Percentiles rank a stretch among this genome's conserved stretches.
phyloP scores from a whole-genome alignment of 805 yeast species.

The Lipomyces yamadae region DNA sequence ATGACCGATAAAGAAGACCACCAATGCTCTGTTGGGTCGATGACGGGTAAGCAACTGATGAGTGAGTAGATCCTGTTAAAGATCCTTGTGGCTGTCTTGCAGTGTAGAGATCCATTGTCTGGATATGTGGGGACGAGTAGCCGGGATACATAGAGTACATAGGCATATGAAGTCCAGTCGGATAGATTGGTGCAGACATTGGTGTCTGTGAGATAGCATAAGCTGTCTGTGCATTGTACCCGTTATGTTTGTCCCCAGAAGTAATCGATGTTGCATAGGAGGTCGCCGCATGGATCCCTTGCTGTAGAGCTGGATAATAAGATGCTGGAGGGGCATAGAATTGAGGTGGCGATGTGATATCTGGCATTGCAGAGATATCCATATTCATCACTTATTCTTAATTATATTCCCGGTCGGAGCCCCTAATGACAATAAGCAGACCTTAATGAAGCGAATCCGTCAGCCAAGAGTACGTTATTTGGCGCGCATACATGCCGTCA shows the following conservation, averaged over 20 bases:
- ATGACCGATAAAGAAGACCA: conserved; percentile 11
- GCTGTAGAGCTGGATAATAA: conserved; percentile 5
- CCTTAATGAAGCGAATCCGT: neutral
- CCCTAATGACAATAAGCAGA: neutral
- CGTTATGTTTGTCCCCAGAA: conserved; percentile 11
- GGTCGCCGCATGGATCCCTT: conserved; percentile 2
- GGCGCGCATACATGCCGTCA: neutral
- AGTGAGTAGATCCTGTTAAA: conserved; percentile 8
- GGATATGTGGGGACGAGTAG: conserved; percentile 11
- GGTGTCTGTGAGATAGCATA: conserved; percentile 15
- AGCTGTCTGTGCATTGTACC: conserved; percentile 9
- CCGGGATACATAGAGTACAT: conserved; percentile 32
- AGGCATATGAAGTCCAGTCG: conserved; percentile 21
- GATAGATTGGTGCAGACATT: conserved; percentile 22
- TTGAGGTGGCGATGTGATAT: conserved; percentile 13
- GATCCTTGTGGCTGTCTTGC: conserved; percentile 7
- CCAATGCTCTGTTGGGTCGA: conserved; percentile 11
- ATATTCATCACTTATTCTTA: neutral
- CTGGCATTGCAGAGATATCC: conserved; percentile 11
- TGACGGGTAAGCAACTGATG: conserved; percentile 7
- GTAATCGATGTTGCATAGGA: neutral
- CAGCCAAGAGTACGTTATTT: neutral
- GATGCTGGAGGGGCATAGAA: conserved; percentile 12
- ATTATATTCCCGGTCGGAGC: neutral
- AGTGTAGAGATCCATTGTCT: conserved; percentile 17